These are phyloP conservation scores for Aureobasidium sp. DNA, from an alignment of 2,329 filamentous ascomycete genomes.

Conservation along the genomic window DNA sequence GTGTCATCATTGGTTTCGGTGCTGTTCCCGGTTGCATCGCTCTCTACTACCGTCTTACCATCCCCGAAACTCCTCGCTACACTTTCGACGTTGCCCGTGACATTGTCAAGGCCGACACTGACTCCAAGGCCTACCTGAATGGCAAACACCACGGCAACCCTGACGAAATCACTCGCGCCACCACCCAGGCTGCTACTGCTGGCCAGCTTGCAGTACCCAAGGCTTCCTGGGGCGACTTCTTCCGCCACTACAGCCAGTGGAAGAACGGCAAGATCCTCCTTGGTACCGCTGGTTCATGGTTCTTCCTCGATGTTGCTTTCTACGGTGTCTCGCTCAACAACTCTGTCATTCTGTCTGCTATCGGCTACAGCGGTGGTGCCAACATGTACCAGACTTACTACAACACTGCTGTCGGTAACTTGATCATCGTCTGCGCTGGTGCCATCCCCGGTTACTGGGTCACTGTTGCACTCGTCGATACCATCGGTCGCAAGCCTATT, in stretches of 20 bases:
- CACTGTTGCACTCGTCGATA: constrained; percentile 67
- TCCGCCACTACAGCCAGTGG: constrained; percentile 60
- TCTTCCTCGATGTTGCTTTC: constrained; percentile 61
- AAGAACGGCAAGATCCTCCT: constrained; percentile 66
- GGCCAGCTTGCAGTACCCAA: constrained; percentile 57
- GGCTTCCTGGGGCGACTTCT: constrained; percentile 67
- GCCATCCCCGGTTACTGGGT: constrained; percentile 80
- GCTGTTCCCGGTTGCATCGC: constrained; percentile 74
- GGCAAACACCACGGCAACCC: constrained; percentile 57
- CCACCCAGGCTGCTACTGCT: constrained; percentile 48
- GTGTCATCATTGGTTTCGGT: constrained; percentile 71
- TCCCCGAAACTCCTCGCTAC: constrained; percentile 82
- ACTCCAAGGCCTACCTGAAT: constrained; percentile 66
- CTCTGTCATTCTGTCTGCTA: constrained; percentile 61
- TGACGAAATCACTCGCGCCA: constrained; percentile 60
- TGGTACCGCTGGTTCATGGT: constrained; percentile 81
- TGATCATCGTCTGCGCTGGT: constrained; percentile 71
- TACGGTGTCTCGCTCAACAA: constrained; percentile 65
- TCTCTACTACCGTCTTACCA: constrained; percentile 79
- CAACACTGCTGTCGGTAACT: constrained; percentile 70
- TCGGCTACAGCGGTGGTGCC: constrained; percentile 62
- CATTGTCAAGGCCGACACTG: constrained; percentile 64
- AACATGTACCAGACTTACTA: constrained; percentile 63
- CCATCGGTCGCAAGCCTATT: constrained; percentile 68
- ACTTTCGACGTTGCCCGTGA: constrained; percentile 76